Percentiles rank a stretch among this genome's conserved stretches.
Evolutionary conservation across 495 filamentous ascomycete genomes (phyloP).

Genomic region (Xylaria castorea): DNA sequence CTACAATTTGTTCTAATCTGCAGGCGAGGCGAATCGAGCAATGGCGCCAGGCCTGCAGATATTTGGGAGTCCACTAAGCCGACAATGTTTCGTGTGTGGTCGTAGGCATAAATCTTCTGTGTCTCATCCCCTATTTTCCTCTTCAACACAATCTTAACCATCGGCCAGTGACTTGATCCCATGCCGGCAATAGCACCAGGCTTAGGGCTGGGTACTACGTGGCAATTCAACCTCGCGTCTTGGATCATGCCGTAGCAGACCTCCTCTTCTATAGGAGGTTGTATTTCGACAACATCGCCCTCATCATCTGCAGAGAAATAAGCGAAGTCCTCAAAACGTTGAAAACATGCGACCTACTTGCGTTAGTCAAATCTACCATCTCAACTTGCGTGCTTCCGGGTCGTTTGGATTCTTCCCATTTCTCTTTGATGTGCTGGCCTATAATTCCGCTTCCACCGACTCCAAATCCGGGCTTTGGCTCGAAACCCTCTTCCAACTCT

Average conservation of each 20-base stretch:
- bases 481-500: slow-evolving; percentile 52
- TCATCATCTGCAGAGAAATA: slow-evolving; percentile 51
- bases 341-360: slow-evolving; percentile 41
- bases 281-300: slow-evolving; percentile 58
- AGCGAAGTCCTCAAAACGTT: slow-evolving; percentile 14
- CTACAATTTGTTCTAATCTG: slow-evolving; percentile 71
- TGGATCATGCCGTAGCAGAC: slow-evolving; percentile 88
- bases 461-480: slow-evolving; percentile 49
- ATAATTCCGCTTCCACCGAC: slow-evolving; percentile 62
- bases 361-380: slow-evolving; percentile 72
- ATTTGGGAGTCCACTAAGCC: slow-evolving; percentile 76
- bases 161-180: slow-evolving; percentile 65
- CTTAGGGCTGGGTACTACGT: slow-evolving; percentile 68
- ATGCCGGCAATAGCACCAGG: slow-evolving; percentile 62
- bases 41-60: slow-evolving; percentile 67
- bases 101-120: slow-evolving; percentile 69
- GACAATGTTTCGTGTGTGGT: slow-evolving; percentile 72
- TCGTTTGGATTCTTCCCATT: slow-evolving; percentile 55
- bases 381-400: slow-evolving; percentile 39
- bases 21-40: slow-evolving; percentile 67
- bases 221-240: slow-evolving; percentile 69
- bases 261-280: slow-evolving; percentile 58
- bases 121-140: slow-evolving; percentile 59
- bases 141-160: slow-evolving; percentile 72
- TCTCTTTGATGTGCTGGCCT: slow-evolving; percentile 67